phyloP scores from a whole-genome alignment of 495 filamentous ascomycete genomes.

The Chaetomidium leptoderma region DNA sequence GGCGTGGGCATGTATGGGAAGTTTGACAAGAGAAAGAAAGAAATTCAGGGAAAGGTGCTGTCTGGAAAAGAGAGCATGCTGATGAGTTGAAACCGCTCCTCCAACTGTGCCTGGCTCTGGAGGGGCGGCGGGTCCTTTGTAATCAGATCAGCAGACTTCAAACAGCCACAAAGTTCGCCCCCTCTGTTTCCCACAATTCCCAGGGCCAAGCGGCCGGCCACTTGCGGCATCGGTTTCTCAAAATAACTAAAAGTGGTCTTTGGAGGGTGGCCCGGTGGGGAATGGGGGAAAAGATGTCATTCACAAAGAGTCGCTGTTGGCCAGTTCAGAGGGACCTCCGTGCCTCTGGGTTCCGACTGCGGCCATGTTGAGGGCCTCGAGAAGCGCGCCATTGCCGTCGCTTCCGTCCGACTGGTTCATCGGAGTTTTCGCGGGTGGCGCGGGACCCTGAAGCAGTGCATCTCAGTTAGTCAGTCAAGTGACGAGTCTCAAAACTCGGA shows the following conservation, averaged over 20 bases:
- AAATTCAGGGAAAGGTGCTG: background rate
- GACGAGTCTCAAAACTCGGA: too few relatives aligned
- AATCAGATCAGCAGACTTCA: conserved; percentile 14
- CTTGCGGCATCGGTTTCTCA: conserved; percentile 13
- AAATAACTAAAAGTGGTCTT: conserved; percentile 1
- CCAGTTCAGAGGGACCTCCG: background rate
- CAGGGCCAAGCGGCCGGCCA: background rate
- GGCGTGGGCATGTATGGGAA: conserved; percentile 23
- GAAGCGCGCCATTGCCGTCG: background rate
- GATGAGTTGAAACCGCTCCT: conserved; percentile 13
- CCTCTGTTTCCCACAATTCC: background rate
- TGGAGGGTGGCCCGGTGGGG: conserved; percentile 8
- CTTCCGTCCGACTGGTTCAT: background rate
- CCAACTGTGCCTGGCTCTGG: background rate
- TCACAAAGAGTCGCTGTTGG: conserved; percentile 9
- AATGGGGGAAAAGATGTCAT: conserved; percentile 17
- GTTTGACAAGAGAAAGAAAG: background rate
- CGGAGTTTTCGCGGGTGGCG: background rate
- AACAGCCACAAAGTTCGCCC: conserved; percentile 10
- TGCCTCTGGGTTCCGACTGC: conserved; percentile 10
- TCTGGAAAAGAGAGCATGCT: background rate
- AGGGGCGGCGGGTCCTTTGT: conserved; percentile 18
- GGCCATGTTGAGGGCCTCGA: background rate
- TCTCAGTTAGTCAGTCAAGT: too few relatives aligned
- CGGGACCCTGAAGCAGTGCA: background rate